Conservation (phyloP, 176 grass and related monocot species). For the Phoenix dactylifera region DNA sequence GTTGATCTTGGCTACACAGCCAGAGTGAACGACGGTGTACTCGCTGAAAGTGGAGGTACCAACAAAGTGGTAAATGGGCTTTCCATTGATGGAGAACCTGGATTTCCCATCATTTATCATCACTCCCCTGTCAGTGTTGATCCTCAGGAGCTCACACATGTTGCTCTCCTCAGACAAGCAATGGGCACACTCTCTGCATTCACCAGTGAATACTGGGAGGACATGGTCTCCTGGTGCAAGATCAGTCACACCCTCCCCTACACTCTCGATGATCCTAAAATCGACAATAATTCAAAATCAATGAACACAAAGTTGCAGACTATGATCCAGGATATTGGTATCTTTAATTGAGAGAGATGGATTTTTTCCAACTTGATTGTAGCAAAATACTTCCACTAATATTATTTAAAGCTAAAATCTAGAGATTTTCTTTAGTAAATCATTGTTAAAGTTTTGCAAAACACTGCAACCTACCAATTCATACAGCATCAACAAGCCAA, state of each 20-base stretch:
- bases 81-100: conserved; percentile 1
- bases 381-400: no score
- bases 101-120: conserved; percentile 3
- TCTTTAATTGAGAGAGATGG: no score
- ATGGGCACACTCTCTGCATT: conserved; percentile 8
- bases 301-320: no score
- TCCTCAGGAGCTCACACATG: conserved; percentile 6
- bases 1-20: conserved; percentile 8
- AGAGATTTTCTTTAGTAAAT: no score
- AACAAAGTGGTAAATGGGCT: conserved; percentile 7
- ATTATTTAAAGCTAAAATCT: no score
- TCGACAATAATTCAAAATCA: no score
- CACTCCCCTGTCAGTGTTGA: conserved; percentile 8
- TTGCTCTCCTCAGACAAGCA: conserved; percentile 8
- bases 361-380: no score
- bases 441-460: background rate
- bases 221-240: conserved; percentile 13
- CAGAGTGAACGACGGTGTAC: background rate
- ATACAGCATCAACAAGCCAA: no score
- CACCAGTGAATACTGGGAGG: conserved; percentile 10
- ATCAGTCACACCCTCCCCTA: conserved; percentile 7
- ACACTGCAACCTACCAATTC: background rate
- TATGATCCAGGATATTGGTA: no score
- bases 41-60: conserved; percentile 9
- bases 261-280: conserved; percentile 8